phyloP scores from a whole-genome alignment of 495 filamentous ascomycete genomes.

The Aspergillus homomorphus region DNA sequence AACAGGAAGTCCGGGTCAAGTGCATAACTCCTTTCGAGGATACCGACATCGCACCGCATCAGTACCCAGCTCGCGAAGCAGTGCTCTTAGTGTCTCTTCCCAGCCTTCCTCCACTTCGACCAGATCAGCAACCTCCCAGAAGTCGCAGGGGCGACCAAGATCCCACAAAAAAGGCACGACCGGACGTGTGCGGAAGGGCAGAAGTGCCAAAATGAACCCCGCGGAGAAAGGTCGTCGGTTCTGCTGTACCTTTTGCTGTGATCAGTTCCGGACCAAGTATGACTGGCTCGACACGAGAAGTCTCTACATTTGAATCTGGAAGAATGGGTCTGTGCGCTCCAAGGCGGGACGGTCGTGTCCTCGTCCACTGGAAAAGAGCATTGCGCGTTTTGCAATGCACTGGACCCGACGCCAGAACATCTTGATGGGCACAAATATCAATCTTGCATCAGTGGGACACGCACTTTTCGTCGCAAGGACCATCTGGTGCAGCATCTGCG shows the following conservation, averaged over 20 bases:
- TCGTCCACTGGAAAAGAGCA: constrained; percentile 50
- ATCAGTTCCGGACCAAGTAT: constrained; percentile 74
- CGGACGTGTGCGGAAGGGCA: not conserved
- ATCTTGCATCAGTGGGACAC: constrained; percentile 61
- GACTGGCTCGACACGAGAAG: constrained; percentile 81
- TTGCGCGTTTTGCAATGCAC: constrained; percentile 25
- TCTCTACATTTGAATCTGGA: constrained; percentile 74
- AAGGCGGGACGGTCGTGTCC: constrained; percentile 40
- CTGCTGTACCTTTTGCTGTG: constrained; percentile 74
- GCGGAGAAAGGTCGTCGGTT: not conserved
- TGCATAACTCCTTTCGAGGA: not conserved
- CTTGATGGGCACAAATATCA: constrained; percentile 53
- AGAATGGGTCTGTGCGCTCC: constrained; percentile 69
- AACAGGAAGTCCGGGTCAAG: not conserved
- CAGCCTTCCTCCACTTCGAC: not conserved
- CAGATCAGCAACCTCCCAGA: not conserved
- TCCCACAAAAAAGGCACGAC: not conserved
- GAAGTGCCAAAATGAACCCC: not conserved
- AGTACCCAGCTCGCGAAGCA: not conserved
- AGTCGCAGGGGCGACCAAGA: not conserved
- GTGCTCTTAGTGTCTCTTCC: not conserved
- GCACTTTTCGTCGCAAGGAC: constrained; percentile 80
- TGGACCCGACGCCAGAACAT: constrained; percentile 19
- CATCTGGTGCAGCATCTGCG: constrained; percentile 75
- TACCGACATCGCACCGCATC: not conserved